These are phyloP conservation scores for Euphorbia pulcherrima DNA, from an alignment of 345 rosid genomes.

Conservation along the genomic window DNA sequence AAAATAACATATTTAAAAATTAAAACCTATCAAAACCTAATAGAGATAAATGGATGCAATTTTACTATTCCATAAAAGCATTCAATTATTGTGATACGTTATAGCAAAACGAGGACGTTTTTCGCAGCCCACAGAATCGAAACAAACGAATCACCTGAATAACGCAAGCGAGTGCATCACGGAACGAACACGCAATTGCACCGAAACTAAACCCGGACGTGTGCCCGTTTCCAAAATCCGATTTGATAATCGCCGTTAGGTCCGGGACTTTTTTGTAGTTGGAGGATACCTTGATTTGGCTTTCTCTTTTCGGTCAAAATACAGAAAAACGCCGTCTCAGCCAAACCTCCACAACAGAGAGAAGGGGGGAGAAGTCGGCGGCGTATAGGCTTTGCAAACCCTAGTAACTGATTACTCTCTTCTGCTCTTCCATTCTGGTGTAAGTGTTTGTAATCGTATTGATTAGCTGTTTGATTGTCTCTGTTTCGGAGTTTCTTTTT, in stretches of 20 bases:
- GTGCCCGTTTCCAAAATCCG: constrained; percentile 40
- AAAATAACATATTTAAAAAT: no score
- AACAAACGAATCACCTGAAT: neutral
- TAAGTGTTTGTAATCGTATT: constrained; percentile 6
- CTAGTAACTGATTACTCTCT: constrained; percentile 23
- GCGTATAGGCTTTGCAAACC: constrained; percentile 36
- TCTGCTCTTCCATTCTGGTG: neutral
- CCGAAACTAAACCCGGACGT: constrained; percentile 71
- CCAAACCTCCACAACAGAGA: neutral
- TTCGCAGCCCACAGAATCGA: neutral
- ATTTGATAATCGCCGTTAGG: constrained; percentile 69
- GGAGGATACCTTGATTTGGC: constrained; percentile 3
- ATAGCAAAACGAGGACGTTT: neutral
- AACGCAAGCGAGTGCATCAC: constrained; percentile 28
- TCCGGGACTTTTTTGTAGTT: constrained; percentile 49
- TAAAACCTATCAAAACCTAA: no score
- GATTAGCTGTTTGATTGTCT: constrained; percentile 6
- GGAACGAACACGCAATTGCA: constrained; percentile 32
- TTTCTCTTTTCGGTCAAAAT: constrained; percentile 28
- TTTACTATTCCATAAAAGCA: neutral
- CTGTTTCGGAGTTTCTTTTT: constrained; percentile 5
- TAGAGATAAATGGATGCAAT: no score
- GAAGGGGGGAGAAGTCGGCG: constrained; percentile 30
- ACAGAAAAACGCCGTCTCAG: neutral
- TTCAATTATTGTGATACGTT: neutral